Evolutionary conservation across 1,139 yeast genomes (phyloP), one percentile per base, ranked within the genome.

Genomic region (Protomyces gravidus): DNA sequence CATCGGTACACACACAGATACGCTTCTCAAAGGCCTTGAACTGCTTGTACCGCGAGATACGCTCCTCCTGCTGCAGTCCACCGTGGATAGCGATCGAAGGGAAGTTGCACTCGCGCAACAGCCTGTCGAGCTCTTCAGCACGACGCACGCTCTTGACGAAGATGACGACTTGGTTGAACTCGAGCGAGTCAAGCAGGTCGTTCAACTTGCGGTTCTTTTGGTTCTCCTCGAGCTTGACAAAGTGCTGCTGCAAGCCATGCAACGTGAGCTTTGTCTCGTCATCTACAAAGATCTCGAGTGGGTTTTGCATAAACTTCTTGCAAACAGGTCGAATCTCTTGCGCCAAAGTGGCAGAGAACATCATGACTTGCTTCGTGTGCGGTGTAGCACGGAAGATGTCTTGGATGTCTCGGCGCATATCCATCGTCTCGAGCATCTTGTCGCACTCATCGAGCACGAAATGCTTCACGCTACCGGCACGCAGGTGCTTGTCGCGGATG

Each of bases 361-460:
- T 92, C 97, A 92, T 90, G 63, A 92, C 98, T 79, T 92, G 98
- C 78, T 92, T 92, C 74, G 92, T 96, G 76, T 88, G 95, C 66
- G 98, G 98, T 60, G 98, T 92, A 64, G 89, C 88, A 75, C 97
- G 86, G 84, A 92, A 92, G 67, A 92, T 88, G 73, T 90, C 97
- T 78, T 92, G 98, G 62, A 92, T 97, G 71, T 92, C 98, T 75
- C 96, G 86, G 80, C 98, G 86, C 98, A 92, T 92, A 70, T 86
- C 95, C 69, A 62, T 49, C 32, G 71, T 67, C 62, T 92, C 98
- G 73, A 92, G 82, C 63, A 92, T 97, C 78, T 89, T 89, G 79
- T 92, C 98, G 84, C 97, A 92, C 79, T 92, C 98, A 74, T 92
- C 98, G 71, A 92, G 85, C 64, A 92, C 97, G 71, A 92, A 92